Percentiles rank a stretch among this genome's conserved stretches.
These are phyloP conservation scores for Aquilaria yunnanensis DNA, from an alignment of 345 rosid genomes.

Conservation along the genomic window DNA sequence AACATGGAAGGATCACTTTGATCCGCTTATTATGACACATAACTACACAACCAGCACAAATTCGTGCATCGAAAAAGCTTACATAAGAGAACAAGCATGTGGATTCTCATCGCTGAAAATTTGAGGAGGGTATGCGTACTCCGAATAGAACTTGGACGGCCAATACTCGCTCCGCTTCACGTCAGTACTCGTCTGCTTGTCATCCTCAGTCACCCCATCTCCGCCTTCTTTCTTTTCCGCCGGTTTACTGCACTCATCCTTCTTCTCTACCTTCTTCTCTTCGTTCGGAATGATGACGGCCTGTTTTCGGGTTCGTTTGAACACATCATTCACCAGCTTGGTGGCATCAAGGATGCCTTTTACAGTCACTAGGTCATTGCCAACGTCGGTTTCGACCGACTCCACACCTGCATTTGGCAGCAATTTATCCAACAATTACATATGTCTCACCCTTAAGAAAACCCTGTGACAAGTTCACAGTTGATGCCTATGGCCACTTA, in stretches of 20 bases:
- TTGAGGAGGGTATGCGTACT: slow-evolving; percentile 33
- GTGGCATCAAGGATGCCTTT: slow-evolving; percentile 50
- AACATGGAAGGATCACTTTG: no score
- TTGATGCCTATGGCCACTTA: no score
- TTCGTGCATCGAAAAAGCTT: background rate
- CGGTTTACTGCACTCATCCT: slow-evolving; percentile 14
- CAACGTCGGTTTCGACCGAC: slow-evolving; percentile 47
- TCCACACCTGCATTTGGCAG: slow-evolving; percentile 39
- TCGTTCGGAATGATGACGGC: slow-evolving; percentile 46
- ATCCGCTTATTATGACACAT: no score
- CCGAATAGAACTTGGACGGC: slow-evolving; percentile 32
- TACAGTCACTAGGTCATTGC: slow-evolving; percentile 34
- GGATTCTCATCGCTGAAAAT: slow-evolving; percentile 77
- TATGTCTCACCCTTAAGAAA: no score
- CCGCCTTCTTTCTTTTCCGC: slow-evolving; percentile 19
- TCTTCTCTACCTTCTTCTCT: slow-evolving; percentile 36
- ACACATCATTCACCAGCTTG: slow-evolving; percentile 35
- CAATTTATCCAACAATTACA: background rate
- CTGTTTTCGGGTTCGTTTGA: slow-evolving; percentile 50
- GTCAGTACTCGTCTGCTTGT: slow-evolving; percentile 23
- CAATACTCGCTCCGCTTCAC: slow-evolving; percentile 41
- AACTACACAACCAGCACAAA: background rate
- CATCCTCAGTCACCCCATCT: slow-evolving; percentile 7
- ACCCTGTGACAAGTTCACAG: no score
- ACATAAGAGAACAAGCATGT: slow-evolving; percentile 59